A percentile compares a stretch with the other conserved stretches of the same genome.
Evolutionary conservation across 2,329 filamentous ascomycete species (phyloP).

Genomic region (Colletotrichum cereale): DNA sequence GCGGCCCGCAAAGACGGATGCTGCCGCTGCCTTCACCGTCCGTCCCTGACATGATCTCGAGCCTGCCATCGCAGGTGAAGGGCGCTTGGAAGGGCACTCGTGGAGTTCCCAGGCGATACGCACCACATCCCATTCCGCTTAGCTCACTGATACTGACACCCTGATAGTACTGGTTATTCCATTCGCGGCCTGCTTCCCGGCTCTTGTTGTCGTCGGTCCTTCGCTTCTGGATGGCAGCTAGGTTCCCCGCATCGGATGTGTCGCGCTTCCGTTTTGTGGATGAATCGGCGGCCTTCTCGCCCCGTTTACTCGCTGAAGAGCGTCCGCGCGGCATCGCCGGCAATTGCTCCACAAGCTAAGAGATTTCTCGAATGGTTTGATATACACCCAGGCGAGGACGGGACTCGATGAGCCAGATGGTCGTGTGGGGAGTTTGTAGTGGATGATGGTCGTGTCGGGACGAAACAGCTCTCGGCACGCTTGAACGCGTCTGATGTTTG

Average conservation of each 20-base stretch:
- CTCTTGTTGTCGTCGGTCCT: background rate
- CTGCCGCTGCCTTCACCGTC: background rate
- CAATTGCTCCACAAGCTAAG: no score
- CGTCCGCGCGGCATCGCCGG: no score
- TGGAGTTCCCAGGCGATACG: background rate
- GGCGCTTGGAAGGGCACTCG: conserved; percentile 6
- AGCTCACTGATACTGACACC: background rate
- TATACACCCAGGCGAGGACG: no score
- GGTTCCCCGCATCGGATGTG: background rate
- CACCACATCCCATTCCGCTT: background rate
- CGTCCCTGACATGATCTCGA: conserved; percentile 3
- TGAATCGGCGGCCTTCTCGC: background rate
- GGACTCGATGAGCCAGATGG: no score
- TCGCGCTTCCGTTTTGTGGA: conserved; percentile 18
- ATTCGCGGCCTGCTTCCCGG: background rate
- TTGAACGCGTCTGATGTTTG: no score
- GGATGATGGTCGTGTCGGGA: no score
- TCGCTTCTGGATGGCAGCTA: background rate
- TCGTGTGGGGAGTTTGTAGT: no score
- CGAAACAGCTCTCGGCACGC: no score
- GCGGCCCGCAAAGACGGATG: background rate
- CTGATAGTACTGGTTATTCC: conserved; percentile 14
- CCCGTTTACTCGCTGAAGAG: background rate
- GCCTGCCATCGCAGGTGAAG: background rate
- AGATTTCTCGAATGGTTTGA: no score